phyloP scores from a whole-genome alignment of 2,329 filamentous ascomycete genomes.

The Cephalotrichum gorgonifer region DNA sequence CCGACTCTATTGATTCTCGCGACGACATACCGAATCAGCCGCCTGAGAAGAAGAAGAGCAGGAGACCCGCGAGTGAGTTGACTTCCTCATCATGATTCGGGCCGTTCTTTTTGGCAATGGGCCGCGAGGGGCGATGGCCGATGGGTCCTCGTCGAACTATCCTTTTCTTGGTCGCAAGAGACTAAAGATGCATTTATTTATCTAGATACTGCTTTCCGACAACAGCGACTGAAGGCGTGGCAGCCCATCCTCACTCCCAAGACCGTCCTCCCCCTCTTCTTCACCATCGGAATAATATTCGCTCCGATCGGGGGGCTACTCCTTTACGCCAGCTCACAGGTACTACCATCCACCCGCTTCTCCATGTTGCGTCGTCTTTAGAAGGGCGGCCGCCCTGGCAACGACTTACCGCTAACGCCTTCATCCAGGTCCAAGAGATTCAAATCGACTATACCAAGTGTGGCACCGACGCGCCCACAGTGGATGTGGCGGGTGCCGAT shows the following conservation, averaged over 20 bases:
- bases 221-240: constrained; percentile 97
- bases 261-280: constrained; percentile 85
- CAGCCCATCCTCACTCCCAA: constrained; percentile 95
- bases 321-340: constrained; percentile 74
- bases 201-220: constrained; percentile 87
- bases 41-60: constrained; percentile 77
- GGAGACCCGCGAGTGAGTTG: constrained; percentile 72
- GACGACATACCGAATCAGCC: constrained; percentile 37
- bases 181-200: constrained; percentile 6
- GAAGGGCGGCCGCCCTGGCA: too few species aligned
- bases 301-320: constrained; percentile 83
- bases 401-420: not conserved
- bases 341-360: constrained; percentile 25
- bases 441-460: constrained; percentile 85
- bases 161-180: constrained; percentile 1
- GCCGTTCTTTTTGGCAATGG: not conserved
- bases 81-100: too few species aligned
- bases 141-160: not conserved
- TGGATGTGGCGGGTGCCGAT: constrained; percentile 22
- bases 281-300: constrained; percentile 82
- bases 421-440: constrained; percentile 71
- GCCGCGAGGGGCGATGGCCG: not conserved
- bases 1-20: constrained; percentile 45
- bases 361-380: not conserved
- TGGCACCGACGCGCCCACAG: constrained; percentile 38